Evolutionary conservation across 371 early-diverging fungal genomes (phyloP), one percentile per base, ranked within the genome.

Genomic region (Chytridium lagenaria): DNA sequence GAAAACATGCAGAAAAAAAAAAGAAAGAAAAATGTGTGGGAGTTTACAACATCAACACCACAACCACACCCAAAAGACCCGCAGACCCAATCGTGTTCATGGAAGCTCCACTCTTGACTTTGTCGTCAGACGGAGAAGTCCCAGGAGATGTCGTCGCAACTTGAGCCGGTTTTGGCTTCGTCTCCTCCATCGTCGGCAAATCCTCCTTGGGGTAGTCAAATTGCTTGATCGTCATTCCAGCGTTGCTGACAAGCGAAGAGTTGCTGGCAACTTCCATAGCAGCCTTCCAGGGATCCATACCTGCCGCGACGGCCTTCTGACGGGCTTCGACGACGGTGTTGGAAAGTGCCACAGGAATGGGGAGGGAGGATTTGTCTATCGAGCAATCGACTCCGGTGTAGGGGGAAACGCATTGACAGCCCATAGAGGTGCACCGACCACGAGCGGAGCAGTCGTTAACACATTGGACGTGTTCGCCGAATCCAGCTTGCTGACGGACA

Each of bases 361-460:
- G 36, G 38, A 70, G n/a, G 7, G 57, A 16, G n/a, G 2, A 7
- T 39, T 55, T 31, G 59, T 71, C 51, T 5, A 73, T 36, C 28
- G 50, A 34, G 65, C 73, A 73, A 40, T 73, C 73, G 38, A 7
- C 49, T 15, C 73, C 73, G 39, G 68, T 39, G 59, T 1, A 73
- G 15, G 55, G 59, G 28, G 50, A 33, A n/a, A n/a, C 50, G 68
- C 73, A 73, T 19, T 10, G 16, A 49, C 73, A 73, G 15, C 73
- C 73, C 1, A 19, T 3, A 30, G 10, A 3, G 50, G 30, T 49
- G 63, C 73, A 73, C 15, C 22, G 36, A 40, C 73, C 73, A 2
- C 55, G 5, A 5, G 68, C 73, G 7, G 40, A 39, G 73, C 73
- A 73, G 50, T 67, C 30, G 63, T 73, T 73, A 2, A 12, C n/a